phyloP scores from a whole-genome alignment of 2,329 filamentous ascomycete species.

The Exutisphaerella laricina region DNA sequence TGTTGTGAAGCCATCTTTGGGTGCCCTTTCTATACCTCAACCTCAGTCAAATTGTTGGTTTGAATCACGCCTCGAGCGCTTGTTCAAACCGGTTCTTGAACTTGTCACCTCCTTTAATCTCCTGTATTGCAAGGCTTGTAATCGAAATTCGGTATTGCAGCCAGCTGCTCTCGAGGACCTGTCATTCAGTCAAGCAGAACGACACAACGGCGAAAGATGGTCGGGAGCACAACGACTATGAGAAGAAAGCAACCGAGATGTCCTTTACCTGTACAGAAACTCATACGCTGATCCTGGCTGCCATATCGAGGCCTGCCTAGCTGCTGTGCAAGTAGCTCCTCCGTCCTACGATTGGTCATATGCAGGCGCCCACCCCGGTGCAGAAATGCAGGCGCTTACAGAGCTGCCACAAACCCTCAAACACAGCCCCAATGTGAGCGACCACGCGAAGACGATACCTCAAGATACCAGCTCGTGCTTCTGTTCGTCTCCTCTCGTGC shows the following conservation, averaged over 20 bases:
- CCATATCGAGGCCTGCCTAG: slow-evolving; percentile 10
- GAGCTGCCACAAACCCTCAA: no score
- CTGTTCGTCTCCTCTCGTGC: no score
- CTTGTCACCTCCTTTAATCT: no score
- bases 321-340: slow-evolving; percentile 14
- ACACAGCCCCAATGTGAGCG: no score
- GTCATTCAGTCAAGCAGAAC: background rate
- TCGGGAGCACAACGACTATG: background rate
- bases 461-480: no score
- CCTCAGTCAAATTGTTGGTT: background rate
- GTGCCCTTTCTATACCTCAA: background rate
- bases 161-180: no score
- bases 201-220: background rate
- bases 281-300: slow-evolving; percentile 18
- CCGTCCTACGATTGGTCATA: slow-evolving; percentile 16
- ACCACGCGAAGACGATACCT: no score
- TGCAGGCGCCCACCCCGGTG: slow-evolving; percentile 15
- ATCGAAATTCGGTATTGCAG: no score
- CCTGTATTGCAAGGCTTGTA: no score
- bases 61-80: no score
- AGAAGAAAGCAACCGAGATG: background rate
- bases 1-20: slow-evolving; percentile 21
- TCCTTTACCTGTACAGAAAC: slow-evolving; percentile 6
- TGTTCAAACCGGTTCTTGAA: no score
- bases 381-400: background rate